phyloP scores from a whole-genome alignment of 495 filamentous ascomycete genomes.

The Aspergillus panamensis region DNA sequence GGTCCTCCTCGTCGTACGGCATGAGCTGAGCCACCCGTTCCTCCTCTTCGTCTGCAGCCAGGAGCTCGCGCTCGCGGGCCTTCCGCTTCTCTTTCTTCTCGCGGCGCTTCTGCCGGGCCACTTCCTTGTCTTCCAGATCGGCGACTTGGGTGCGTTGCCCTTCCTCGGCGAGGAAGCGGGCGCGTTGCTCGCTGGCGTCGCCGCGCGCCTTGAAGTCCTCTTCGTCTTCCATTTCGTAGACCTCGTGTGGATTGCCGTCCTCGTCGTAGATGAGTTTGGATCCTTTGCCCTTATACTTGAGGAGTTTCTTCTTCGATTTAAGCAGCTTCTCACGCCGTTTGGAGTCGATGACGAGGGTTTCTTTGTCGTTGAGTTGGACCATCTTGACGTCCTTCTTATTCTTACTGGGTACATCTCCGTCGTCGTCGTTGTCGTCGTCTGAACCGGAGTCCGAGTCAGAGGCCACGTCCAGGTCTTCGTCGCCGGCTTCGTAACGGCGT shows the following conservation, averaged over 20 bases:
- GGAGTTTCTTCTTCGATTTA: constrained; percentile 88
- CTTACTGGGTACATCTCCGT: constrained; percentile 15
- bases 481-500: constrained; percentile 62
- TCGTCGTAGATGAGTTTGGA: constrained; percentile 88
- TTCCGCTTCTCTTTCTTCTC: constrained; percentile 88
- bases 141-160: constrained; percentile 65
- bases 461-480: constrained; percentile 29
- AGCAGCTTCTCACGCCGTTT: constrained; percentile 90
- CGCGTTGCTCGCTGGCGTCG: constrained; percentile 67
- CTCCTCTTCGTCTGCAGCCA: constrained; percentile 38
- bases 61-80: constrained; percentile 58
- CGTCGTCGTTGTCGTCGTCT: constrained; percentile 13
- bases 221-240: constrained; percentile 87
- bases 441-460: constrained; percentile 24
- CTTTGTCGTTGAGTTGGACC: constrained; percentile 50
- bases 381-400: constrained; percentile 31
- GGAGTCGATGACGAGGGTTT: constrained; percentile 79
- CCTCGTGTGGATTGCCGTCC: constrained; percentile 74
- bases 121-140: constrained; percentile 77
- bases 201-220: constrained; percentile 71
- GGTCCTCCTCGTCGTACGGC: constrained; percentile 41
- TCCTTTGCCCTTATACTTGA: constrained; percentile 81
- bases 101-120: constrained; percentile 72
- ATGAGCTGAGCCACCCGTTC: constrained; percentile 43
- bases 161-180: constrained; percentile 72